phyloP scores from a whole-genome alignment of 129 eudicot species.

The Kitagawia praeruptora region DNA sequence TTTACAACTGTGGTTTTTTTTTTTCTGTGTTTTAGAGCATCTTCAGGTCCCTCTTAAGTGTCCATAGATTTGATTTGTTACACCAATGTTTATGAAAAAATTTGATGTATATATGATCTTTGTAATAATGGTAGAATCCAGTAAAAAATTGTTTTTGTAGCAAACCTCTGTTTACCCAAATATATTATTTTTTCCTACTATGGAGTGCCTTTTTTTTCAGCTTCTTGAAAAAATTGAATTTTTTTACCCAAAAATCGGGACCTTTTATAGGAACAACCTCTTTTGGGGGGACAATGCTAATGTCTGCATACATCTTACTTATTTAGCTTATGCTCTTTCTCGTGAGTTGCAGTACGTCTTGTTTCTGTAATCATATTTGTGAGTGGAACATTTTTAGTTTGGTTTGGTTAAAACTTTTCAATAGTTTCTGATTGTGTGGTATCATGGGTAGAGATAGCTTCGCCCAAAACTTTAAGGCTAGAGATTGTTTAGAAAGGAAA shows the following conservation, averaged over 20 bases:
- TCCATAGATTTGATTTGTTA: not conserved
- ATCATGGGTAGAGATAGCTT: not conserved
- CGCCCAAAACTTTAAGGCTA: not conserved
- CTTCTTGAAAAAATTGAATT: no score
- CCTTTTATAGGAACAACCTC: not conserved
- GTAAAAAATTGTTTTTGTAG: not conserved
- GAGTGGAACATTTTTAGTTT: not conserved
- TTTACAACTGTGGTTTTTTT: not conserved
- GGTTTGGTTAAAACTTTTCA: no score
- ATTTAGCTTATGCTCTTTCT: not conserved
- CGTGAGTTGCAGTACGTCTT: not conserved
- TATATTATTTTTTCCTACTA: no score
- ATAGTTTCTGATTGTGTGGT: not conserved
- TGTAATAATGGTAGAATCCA: not conserved
- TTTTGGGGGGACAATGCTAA: not conserved
- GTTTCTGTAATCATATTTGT: no score
- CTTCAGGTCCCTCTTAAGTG: not conserved
- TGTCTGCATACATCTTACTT: not conserved
- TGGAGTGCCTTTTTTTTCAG: no score
- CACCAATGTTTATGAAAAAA: not conserved
- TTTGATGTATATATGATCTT: no score
- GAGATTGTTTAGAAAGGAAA: not conserved
- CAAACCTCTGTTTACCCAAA: not conserved
- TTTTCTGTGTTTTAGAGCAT: not conserved
- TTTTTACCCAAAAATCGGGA: not conserved